phyloP scores from a whole-genome alignment of 805 yeast genomes.

The Saccharomycopsis guyanensis region DNA sequence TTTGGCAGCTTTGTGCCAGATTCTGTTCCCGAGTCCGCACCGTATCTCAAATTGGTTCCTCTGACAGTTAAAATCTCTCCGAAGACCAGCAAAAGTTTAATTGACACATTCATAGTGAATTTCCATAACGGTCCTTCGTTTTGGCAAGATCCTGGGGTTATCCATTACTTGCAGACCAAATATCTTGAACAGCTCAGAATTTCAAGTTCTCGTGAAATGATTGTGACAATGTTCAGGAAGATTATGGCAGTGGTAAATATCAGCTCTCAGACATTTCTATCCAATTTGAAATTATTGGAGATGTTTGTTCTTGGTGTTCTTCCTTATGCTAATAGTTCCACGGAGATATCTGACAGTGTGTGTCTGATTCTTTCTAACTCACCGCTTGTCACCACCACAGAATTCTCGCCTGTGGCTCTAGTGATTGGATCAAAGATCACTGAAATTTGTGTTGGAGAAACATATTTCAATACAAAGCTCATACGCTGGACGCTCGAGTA shows the following conservation, averaged over 20 bases:
- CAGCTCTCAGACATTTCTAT: not conserved
- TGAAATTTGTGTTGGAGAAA: not conserved
- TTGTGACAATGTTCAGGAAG: constrained; percentile 7
- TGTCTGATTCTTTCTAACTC: constrained; percentile 1
- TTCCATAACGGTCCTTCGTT: constrained; percentile 1
- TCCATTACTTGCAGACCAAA: constrained; percentile 1
- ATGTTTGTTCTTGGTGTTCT: not conserved
- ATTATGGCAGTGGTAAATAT: not conserved
- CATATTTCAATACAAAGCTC: not conserved
- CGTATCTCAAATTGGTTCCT: not conserved
- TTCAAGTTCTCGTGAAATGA: not conserved
- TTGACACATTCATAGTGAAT: constrained; percentile 7
- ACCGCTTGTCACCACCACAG: not conserved
- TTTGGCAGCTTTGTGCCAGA: not conserved
- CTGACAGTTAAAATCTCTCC: constrained; percentile 5
- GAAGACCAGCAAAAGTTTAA: constrained; percentile 11
- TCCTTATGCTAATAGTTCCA: not conserved
- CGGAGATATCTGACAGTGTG: not conserved
- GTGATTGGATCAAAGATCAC: not conserved
- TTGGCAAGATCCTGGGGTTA: constrained; percentile 5
- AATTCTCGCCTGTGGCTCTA: not conserved
- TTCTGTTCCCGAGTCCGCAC: not conserved
- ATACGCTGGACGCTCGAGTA: not conserved
- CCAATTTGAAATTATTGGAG: not conserved
- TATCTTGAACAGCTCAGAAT: constrained; percentile 1